These are phyloP conservation scores for Xerocomus nothofagi DNA, from an alignment of 1,284 basidiomycete genomes.

Conservation along the genomic window DNA sequence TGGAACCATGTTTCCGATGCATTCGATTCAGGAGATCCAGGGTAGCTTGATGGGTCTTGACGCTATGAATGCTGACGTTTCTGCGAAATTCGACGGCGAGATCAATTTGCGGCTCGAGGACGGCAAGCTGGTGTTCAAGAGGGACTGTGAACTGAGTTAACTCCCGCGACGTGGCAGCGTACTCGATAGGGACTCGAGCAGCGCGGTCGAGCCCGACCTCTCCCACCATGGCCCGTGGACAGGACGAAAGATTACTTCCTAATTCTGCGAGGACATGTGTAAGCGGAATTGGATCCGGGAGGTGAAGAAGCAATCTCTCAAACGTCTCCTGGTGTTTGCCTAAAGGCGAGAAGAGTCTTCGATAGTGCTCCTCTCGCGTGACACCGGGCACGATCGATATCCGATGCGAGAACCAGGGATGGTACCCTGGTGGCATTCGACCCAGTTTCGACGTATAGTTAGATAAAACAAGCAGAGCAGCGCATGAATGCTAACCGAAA, in stretches of 20 bases:
- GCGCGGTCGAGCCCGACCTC: conserved; percentile 81
- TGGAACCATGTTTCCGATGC: conserved; percentile 47
- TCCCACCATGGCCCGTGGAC: conserved; percentile 73
- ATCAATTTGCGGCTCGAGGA: conserved; percentile 75
- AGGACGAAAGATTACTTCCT: conserved; percentile 52
- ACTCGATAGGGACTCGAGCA: conserved; percentile 65
- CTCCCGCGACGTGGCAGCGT: conserved; percentile 43
- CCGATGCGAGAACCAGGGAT: conserved; percentile 81
- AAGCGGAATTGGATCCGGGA: conserved; percentile 66
- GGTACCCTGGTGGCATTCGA: conserved; percentile 55
- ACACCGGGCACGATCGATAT: conserved; percentile 48
- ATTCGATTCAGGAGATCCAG: conserved; percentile 58
- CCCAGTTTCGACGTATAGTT: conserved; percentile 7
- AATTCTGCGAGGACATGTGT: conserved; percentile 52
- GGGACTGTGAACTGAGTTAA: conserved; percentile 72
- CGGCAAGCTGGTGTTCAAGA: conserved; percentile 66
- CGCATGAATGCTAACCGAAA: conserved; percentile 55
- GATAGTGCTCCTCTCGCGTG: conserved; percentile 69
- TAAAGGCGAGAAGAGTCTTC: conserved; percentile 50
- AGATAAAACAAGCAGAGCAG: conserved; percentile 10
- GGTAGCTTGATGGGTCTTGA: conserved; percentile 67
- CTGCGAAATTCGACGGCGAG: conserved; percentile 71
- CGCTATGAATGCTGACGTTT: conserved; percentile 79
- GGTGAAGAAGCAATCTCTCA: conserved; percentile 48
- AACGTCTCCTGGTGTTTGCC: conserved; percentile 44